These are phyloP conservation scores for Lentinula lateritia DNA, from an alignment of 768 basidiomycete species.

Conservation along the genomic window DNA sequence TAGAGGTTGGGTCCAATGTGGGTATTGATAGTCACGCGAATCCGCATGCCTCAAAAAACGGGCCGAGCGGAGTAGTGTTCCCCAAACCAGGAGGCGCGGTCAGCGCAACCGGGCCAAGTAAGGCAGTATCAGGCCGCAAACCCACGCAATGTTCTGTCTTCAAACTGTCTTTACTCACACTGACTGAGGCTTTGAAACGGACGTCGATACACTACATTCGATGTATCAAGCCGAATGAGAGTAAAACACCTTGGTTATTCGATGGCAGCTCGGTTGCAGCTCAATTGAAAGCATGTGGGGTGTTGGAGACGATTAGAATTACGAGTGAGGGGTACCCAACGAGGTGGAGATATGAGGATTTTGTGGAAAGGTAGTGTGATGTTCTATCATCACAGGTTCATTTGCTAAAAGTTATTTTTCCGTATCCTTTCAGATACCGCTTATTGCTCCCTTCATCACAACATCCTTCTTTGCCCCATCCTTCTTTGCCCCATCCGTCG, in stretches of 20 bases:
- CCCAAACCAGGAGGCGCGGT: neutral
- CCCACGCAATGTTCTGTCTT: constrained; percentile 98
- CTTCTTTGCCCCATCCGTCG: neutral
- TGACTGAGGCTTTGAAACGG: constrained; percentile 95
- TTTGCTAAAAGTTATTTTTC: constrained; percentile 12
- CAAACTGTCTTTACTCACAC: constrained; percentile 85
- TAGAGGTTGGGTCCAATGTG: constrained; percentile 70
- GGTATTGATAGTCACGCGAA: neutral
- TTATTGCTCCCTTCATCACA: constrained; percentile 80
- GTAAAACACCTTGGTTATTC: constrained; percentile 95
- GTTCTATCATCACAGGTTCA: neutral
- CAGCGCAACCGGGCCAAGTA: neutral
- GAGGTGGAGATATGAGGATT: constrained; percentile 97
- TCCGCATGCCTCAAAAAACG: neutral
- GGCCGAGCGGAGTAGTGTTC: neutral
- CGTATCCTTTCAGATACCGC: constrained; percentile 66
- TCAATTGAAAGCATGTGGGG: constrained; percentile 96
- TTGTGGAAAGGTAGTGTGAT: constrained; percentile 80
- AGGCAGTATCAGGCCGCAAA: constrained; percentile 97
- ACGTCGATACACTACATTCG: constrained; percentile 99
- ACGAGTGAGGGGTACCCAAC: constrained; percentile 98
- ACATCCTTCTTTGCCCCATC: constrained; percentile 30
- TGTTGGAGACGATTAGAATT: constrained; percentile 96
- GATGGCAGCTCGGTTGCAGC: constrained; percentile 91
- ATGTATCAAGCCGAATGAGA: constrained; percentile 98